These are phyloP conservation scores for Saksenaea oblongispora DNA, from an alignment of 371 early-diverging fungal species.

Conservation along the genomic window DNA sequence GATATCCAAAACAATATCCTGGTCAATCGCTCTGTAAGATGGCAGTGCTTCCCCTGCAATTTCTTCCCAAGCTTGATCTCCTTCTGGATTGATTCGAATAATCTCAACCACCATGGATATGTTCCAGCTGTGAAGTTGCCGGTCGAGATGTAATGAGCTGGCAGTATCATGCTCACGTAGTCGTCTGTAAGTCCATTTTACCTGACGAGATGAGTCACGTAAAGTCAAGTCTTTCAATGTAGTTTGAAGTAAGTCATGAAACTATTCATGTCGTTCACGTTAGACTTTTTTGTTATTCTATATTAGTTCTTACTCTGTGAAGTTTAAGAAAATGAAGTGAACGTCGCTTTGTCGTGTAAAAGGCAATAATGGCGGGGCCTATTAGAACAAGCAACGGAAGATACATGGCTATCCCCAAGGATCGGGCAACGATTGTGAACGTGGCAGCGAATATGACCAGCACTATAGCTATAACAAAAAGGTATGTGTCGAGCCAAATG, in stretches of 20 bases:
- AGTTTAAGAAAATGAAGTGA: slow-evolving; percentile 24
- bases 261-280: slow-evolving; percentile 16
- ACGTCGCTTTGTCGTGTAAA: slow-evolving; percentile 37
- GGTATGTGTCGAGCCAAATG: slow-evolving; percentile 35
- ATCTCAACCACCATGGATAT: slow-evolving; percentile 36
- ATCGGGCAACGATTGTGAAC: slow-evolving; percentile 36
- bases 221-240: slow-evolving; percentile 36
- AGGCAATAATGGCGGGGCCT: slow-evolving; percentile 32
- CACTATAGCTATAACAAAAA: slow-evolving; percentile 29
- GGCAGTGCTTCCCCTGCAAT: slow-evolving; percentile 29
- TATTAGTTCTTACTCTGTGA: slow-evolving; percentile 12
- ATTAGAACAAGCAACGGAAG: slow-evolving; percentile 36
- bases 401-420: slow-evolving; percentile 30
- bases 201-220: slow-evolving; percentile 26
- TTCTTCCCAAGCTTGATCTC: background rate
- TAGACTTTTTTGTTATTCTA: background rate
- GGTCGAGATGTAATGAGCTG: slow-evolving; percentile 13
- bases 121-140: slow-evolving; percentile 16
- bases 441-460: slow-evolving; percentile 38
- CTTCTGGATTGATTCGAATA: slow-evolving; percentile 33
- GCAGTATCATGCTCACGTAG: slow-evolving; percentile 33
- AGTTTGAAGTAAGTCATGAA: slow-evolving; percentile 30
- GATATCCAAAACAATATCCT: slow-evolving; percentile 39
- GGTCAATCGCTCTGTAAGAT: slow-evolving; percentile 28
- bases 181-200: slow-evolving; percentile 40